phyloP scores from a whole-genome alignment of 805 yeast genomes.

The Schizosaccharomyces osmophilus region DNA sequence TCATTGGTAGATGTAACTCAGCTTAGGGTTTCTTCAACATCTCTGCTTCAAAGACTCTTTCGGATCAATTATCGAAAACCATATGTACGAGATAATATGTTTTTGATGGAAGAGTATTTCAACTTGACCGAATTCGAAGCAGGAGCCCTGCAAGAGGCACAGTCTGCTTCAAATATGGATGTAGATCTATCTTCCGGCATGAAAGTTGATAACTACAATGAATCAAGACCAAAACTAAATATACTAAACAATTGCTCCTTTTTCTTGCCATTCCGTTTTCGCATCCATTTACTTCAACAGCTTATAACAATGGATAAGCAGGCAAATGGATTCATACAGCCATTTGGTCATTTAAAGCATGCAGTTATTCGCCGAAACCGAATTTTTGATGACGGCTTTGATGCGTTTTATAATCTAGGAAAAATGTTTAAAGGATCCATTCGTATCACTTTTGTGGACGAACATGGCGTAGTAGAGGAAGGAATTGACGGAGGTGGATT shows the following conservation, averaged over 20 bases:
- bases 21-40: constrained; percentile 19
- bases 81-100: constrained; percentile 26
- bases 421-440: constrained; percentile 31
- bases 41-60: constrained; percentile 38
- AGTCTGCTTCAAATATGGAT: background rate
- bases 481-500: constrained; percentile 96
- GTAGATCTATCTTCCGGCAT: constrained; percentile 10
- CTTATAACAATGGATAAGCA: constrained; percentile 32
- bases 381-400: constrained; percentile 52
- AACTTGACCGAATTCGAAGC: constrained; percentile 18
- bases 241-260: constrained; percentile 48
- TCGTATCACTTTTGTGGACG: constrained; percentile 41
- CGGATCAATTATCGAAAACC: constrained; percentile 37
- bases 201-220: constrained; percentile 1
- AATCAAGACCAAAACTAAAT: constrained; percentile 16
- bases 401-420: constrained; percentile 30
- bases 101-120: constrained; percentile 22
- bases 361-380: constrained; percentile 46
- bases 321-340: constrained; percentile 7
- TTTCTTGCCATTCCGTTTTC: constrained; percentile 45
- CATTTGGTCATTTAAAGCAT: constrained; percentile 7
- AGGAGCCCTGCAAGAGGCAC: constrained; percentile 23
- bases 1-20: background rate
- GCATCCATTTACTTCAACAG: constrained; percentile 50
- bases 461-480: constrained; percentile 50